phyloP scores from a whole-genome alignment of 495 filamentous ascomycete species.

The Oleoguttula mirabilis region DNA sequence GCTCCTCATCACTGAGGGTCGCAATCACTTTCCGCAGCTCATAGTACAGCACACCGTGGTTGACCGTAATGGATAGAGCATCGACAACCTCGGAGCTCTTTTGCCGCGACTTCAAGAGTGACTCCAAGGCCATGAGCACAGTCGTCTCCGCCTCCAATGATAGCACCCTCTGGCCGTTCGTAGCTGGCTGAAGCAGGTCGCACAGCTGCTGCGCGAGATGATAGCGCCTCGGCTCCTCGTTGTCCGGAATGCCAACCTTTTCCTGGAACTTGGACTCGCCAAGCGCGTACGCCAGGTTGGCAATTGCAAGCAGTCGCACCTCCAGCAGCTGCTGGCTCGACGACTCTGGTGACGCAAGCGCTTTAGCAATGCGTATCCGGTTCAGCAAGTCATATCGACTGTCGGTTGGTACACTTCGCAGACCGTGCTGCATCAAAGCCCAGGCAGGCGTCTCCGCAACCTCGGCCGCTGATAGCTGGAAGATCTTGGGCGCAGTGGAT shows the following conservation, averaged over 20 bases:
- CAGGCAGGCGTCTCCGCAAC: slow-evolving; percentile 51
- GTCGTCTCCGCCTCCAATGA: slow-evolving; percentile 71
- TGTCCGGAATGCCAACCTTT: slow-evolving; percentile 75
- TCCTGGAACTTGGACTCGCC: slow-evolving; percentile 66
- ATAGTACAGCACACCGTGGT: slow-evolving; percentile 92
- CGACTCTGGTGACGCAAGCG: slow-evolving; percentile 50
- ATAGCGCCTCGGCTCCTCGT: slow-evolving; percentile 77
- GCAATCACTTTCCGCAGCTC: slow-evolving; percentile 79
- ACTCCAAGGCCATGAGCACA: slow-evolving; percentile 68
- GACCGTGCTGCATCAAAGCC: slow-evolving; percentile 50
- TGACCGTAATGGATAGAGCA: slow-evolving; percentile 83
- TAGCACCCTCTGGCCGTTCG: slow-evolving; percentile 51
- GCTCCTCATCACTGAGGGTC: slow-evolving; percentile 49
- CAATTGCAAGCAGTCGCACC: slow-evolving; percentile 73
- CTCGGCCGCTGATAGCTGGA: slow-evolving; percentile 58
- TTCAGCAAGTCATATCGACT: slow-evolving; percentile 78
- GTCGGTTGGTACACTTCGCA: slow-evolving; percentile 56
- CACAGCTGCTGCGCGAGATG: slow-evolving; percentile 87
- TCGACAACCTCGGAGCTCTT: slow-evolving; percentile 71
- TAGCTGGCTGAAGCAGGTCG: slow-evolving; percentile 70
- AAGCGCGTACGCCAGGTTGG: slow-evolving; percentile 84
- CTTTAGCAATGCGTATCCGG: slow-evolving; percentile 67
- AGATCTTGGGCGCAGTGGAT: slow-evolving; percentile 35
- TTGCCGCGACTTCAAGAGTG: slow-evolving; percentile 61
- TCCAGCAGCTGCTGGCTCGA: slow-evolving; percentile 65